Base-by-base conservation (phyloP, 257 asterid species). In the Primulina tabacum region DNA sequence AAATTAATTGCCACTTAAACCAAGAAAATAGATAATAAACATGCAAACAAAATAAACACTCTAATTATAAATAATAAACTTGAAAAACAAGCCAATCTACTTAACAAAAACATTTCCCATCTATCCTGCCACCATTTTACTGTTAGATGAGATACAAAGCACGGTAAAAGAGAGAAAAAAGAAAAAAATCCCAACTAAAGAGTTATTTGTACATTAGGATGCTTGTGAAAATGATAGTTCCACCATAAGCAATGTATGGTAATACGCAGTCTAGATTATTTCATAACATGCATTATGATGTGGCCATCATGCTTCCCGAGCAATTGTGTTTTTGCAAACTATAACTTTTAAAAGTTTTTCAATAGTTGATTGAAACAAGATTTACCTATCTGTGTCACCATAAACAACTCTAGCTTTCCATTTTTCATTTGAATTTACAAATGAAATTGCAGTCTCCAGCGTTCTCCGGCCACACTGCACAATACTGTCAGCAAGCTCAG, bases 381-480 rank as follows among this genome's bases (percentile, higher is more conserved):
- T 61, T 35, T 66, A 92, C 98, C 98, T 92, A 74, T 93, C 98
- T 3, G 98, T 93, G 79, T 93, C 98, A 72, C 98, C 98, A 68
- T 90, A 93, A 63, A 93, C 64, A 74, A 93, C 98, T 78, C 82
- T 83, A 63, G 97, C 98, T 64, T 89, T 83, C 97, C 98, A 93
- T 61, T 83, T 87, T 20, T 80, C 85, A 79, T 79, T 84, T 73
- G 88, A 82, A 80, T 83, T 93, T 24, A 93, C 90, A 28, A 87
- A 93, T 65, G 92, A 86, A 72, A 93, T 90, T 63, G 98, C 96
- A 65, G 80, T 81, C 81, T 93, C 98, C 73, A 93, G 82, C 7
- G 98, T 90, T 79, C 92, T 89, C 58, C 98, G 97, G 71, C 83
- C 98, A 83, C 98, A 93, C 76, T 93, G 97, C 59, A 93, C 98